Conservation (phyloP, 371 early-diverging fungal species). For the Zychaea mexicana region DNA sequence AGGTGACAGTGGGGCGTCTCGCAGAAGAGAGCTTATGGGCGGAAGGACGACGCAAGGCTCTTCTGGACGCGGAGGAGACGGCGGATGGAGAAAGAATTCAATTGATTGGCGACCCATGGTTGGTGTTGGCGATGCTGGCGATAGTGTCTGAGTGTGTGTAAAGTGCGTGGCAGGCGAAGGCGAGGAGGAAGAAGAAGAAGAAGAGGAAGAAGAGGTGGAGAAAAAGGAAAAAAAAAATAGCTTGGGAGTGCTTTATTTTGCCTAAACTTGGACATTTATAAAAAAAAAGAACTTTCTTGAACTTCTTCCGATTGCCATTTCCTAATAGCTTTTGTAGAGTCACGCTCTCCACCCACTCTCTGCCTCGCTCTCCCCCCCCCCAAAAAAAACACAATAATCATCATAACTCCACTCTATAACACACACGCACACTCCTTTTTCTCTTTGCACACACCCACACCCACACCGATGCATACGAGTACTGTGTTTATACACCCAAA, state of each 20-base stretch:
- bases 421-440: background rate
- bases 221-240: background rate
- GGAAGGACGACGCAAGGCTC: conserved; percentile 15
- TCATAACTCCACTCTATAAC: background rate
- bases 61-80: conserved; percentile 20
- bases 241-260: conserved; percentile 12
- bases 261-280: conserved; percentile 16
- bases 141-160: too few relatives aligned
- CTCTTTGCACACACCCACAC: background rate
- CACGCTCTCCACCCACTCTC: conserved; percentile 3
- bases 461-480: conserved; percentile 6
- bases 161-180: too few relatives aligned
- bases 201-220: conserved; percentile 2
- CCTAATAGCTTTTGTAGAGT: background rate
- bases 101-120: conserved; percentile 17
- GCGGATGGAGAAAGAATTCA: conserved; percentile 30
- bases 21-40: conserved; percentile 22
- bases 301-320: conserved; percentile 13
- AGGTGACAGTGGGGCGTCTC: conserved; percentile 12
- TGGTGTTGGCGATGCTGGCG: too few relatives aligned
- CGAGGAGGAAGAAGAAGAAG: conserved; percentile 1
- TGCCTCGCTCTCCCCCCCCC: background rate
- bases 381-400: background rate
- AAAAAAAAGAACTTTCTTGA: conserved; percentile 15
- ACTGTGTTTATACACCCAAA: background rate